A percentile compares a stretch with the other conserved stretches of the same genome.
These are phyloP conservation scores for Ocimum tenuiflorum DNA, from an alignment of 257 asterid genomes.

Conservation along the genomic window DNA sequence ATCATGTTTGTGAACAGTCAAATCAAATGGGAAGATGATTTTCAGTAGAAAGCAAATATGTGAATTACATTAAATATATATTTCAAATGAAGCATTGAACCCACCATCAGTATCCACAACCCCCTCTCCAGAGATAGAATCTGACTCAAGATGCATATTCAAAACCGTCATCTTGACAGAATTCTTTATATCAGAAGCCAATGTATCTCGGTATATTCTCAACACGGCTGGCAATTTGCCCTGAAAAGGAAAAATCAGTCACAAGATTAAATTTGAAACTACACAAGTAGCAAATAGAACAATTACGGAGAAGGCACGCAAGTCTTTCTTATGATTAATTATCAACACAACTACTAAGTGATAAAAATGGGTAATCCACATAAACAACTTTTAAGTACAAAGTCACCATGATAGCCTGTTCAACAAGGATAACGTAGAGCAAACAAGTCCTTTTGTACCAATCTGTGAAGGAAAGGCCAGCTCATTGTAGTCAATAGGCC, in stretches of 20 bases:
- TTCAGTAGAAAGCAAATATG: constrained; percentile 17
- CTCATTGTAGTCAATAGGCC: not conserved
- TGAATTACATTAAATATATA: constrained; percentile 4
- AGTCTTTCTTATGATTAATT: not conserved
- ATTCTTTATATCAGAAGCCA: constrained; percentile 77
- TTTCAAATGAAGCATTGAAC: constrained; percentile 23
- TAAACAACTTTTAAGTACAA: not conserved
- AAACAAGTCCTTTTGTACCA: constrained; percentile 5
- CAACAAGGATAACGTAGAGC: constrained; percentile 7
- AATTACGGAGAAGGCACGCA: not conserved
- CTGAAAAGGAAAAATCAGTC: constrained; percentile 38
- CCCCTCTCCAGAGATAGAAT: constrained; percentile 71
- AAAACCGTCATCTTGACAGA: constrained; percentile 75
- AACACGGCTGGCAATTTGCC: constrained; percentile 90
- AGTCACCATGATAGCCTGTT: constrained; percentile 4
- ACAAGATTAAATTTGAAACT: constrained; percentile 12
- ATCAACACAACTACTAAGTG: not conserved
- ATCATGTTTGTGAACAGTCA: constrained; percentile 2
- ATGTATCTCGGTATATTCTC: constrained; percentile 86
- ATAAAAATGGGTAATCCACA: not conserved
- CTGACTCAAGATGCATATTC: constrained; percentile 73
- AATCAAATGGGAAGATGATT: not conserved
- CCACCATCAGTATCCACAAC: constrained; percentile 71
- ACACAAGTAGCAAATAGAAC: not conserved
- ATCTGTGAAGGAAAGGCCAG: not conserved